Evolutionary conservation across 352 stramenopile species (phyloP).

Genomic region (Lagenidium giganteum): DNA sequence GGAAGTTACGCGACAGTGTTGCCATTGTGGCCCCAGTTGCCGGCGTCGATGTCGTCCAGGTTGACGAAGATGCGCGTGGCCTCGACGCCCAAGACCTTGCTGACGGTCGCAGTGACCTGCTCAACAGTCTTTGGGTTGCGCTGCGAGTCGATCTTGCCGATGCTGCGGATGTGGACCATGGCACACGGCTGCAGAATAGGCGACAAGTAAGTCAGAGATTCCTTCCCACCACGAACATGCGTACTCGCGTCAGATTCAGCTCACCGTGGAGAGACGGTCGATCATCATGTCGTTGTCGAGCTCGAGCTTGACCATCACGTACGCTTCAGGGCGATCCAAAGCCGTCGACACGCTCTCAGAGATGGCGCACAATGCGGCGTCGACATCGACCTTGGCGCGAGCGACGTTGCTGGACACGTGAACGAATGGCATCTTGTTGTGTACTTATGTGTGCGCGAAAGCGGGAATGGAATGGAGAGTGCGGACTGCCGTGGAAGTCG

Average conservation of each 20-base stretch:
- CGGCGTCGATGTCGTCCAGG: conserved; percentile 22
- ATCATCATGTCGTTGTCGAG: conserved; percentile 30
- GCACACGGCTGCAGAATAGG: conserved; percentile 28
- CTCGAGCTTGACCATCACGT: conserved; percentile 36
- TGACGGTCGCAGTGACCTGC: conserved; percentile 17
- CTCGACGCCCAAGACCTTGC: conserved; percentile 16
- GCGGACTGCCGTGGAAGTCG: too few relatives aligned
- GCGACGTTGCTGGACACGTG: conserved; percentile 36
- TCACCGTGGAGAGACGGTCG: conserved; percentile 19
- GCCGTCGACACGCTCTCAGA: conserved; percentile 31
- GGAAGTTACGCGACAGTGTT: conserved; percentile 1
- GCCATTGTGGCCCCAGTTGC: conserved; percentile 24
- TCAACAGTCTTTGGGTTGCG: conserved; percentile 25
- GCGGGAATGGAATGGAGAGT: too few relatives aligned
- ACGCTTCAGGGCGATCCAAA: conserved; percentile 27
- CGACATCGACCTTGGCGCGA: conserved; percentile 25
- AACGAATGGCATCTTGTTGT: conserved; percentile 33
- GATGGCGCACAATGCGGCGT: conserved; percentile 20
- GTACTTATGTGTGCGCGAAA: not conserved
- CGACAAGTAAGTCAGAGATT: too few relatives aligned
- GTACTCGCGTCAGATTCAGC: not conserved
- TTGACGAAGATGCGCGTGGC: conserved; percentile 32
- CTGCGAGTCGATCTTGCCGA: conserved; percentile 26
- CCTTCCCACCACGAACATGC: not conserved
- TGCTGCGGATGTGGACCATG: conserved; percentile 29